These are phyloP conservation scores for Phytophthora sp. DNA, from an alignment of 352 stramenopile genomes.

Conservation along the genomic window DNA sequence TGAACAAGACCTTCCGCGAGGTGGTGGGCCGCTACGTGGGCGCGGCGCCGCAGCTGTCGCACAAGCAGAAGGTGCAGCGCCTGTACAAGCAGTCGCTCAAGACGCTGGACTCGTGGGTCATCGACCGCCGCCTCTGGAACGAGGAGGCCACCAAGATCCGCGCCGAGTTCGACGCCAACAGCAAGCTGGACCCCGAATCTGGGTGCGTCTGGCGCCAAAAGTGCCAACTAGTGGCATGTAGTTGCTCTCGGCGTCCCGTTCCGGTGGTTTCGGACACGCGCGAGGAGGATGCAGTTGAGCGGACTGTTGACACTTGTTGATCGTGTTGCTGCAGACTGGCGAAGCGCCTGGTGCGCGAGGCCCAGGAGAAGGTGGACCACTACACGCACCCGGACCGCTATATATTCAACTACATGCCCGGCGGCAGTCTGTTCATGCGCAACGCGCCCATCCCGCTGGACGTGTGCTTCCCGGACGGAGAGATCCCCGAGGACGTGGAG, in stretches of 20 bases:
- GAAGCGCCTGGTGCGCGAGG: constrained; percentile 90
- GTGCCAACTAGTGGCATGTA: background rate
- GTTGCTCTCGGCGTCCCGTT: constrained; percentile 10
- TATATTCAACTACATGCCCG: constrained; percentile 98
- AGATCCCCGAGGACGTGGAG: constrained; percentile 86
- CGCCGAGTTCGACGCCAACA: constrained; percentile 92
- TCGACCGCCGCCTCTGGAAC: constrained; percentile 96
- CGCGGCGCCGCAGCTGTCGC: constrained; percentile 69
- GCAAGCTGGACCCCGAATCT: constrained; percentile 55
- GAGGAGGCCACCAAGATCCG: constrained; percentile 94
- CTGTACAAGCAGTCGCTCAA: constrained; percentile 97
- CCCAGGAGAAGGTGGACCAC: constrained; percentile 92
- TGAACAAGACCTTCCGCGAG: constrained; percentile 87
- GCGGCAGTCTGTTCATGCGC: constrained; percentile 98
- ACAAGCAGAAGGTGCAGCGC: constrained; percentile 90
- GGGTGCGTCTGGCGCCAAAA: constrained; percentile 54
- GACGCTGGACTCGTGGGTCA: constrained; percentile 93
- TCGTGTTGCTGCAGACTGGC: constrained; percentile 47
- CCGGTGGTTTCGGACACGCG: constrained; percentile 41
- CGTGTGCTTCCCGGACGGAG: constrained; percentile 90
- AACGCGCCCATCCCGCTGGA: constrained; percentile 97
- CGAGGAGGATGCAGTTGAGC: too few relatives aligned
- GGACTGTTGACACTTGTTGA: constrained; percentile 4
- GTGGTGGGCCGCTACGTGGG: constrained; percentile 74
- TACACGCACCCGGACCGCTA: constrained; percentile 98